Evolutionary conservation across 371 early-diverging fungal species (phyloP).

Genomic region (Sporodiniella umbellata): DNA sequence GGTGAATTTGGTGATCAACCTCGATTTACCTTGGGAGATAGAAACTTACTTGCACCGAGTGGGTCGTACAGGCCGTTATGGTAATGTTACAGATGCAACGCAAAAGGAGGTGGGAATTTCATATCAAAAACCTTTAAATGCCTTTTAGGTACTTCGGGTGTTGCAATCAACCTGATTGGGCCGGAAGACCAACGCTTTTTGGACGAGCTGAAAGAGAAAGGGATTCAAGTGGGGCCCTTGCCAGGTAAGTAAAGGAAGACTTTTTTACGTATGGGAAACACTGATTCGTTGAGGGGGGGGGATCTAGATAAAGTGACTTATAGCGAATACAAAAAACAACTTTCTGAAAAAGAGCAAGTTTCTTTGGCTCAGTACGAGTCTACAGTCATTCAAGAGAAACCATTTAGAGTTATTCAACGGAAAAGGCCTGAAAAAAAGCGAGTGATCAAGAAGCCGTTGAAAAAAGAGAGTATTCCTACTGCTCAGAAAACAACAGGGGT

Average conservation of each 20-base stretch:
- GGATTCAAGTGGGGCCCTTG: slow-evolving; percentile 20
- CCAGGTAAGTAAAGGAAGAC: slow-evolving; percentile 28
- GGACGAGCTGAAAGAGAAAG: slow-evolving; percentile 80
- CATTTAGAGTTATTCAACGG: background rate
- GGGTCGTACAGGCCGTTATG: slow-evolving; percentile 97
- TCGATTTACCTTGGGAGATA: slow-evolving; percentile 98
- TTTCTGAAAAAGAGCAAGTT: slow-evolving; percentile 27
- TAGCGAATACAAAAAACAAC: slow-evolving; percentile 30
- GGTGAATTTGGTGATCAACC: slow-evolving; percentile 99
- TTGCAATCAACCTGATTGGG: slow-evolving; percentile 97
- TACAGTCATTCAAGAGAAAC: slow-evolving; percentile 3
- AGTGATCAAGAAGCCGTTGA: too few relatives aligned
- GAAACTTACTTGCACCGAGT: slow-evolving; percentile 99
- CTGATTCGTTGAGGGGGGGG: too few relatives aligned
- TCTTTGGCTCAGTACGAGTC: slow-evolving; percentile 16
- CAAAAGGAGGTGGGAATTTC: background rate
- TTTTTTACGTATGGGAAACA: too few relatives aligned
- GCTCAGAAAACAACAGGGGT: too few relatives aligned
- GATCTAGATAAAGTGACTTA: slow-evolving; percentile 32
- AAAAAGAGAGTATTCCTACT: too few relatives aligned
- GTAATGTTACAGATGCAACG: slow-evolving; percentile 83
- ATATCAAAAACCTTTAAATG: background rate
- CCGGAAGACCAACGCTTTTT: slow-evolving; percentile 95
- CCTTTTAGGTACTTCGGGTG: slow-evolving; percentile 60
- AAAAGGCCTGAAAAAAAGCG: too few relatives aligned